A percentile compares a stretch with the other conserved stretches of the same genome.
Conservation (phyloP, 2,329 filamentous ascomycete genomes). For the Botryotinia convoluta region DNA sequence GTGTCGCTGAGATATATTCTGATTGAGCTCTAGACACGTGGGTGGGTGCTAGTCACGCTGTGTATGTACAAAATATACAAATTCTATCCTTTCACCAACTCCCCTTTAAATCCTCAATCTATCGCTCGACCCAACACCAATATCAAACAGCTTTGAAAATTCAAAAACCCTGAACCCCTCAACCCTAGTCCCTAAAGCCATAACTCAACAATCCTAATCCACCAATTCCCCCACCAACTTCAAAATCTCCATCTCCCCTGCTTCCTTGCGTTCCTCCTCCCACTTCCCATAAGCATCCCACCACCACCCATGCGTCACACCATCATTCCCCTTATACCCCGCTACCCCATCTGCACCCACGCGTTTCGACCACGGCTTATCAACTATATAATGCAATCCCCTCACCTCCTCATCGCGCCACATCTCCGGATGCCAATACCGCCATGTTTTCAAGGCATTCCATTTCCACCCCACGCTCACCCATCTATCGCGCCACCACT, state of each 20-base stretch:
- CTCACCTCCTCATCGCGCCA: conserved; percentile 40
- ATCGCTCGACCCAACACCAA: neutral
- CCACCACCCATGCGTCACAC: neutral
- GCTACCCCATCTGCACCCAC: neutral
- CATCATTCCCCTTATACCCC: neutral
- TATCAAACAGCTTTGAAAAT: neutral
- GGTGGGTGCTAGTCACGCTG: neutral
- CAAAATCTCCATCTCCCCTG: neutral
- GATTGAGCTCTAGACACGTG: neutral
- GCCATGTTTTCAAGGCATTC: conserved; percentile 1
- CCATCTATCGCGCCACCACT: conserved; percentile 54
- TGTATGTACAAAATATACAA: neutral
- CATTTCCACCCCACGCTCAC: conserved; percentile 53
- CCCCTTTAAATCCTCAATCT: neutral
- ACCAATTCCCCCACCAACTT: neutral
- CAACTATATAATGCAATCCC: neutral
- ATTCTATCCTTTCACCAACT: neutral
- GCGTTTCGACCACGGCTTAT: neutral
- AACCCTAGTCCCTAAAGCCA: neutral
- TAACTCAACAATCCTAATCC: neutral
- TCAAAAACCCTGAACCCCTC: neutral
- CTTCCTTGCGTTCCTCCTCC: neutral
- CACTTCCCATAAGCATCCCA: neutral
- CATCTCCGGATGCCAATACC: conserved; percentile 8
- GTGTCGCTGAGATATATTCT: neutral